phyloP scores from a whole-genome alignment of 495 filamentous ascomycete genomes.

The Cairneyella variabilis region DNA sequence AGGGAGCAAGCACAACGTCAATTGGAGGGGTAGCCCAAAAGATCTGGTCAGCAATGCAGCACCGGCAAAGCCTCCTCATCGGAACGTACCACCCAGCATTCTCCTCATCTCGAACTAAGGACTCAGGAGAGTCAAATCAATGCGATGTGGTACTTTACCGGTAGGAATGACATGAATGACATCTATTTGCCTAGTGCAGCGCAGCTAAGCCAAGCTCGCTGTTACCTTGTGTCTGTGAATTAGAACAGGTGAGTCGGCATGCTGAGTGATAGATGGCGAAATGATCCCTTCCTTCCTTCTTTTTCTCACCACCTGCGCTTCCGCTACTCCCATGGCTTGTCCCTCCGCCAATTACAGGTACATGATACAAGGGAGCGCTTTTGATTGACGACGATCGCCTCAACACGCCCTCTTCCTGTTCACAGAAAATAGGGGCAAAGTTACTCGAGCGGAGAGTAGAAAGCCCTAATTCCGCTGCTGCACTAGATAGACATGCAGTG shows the following conservation, averaged over 20 bases:
- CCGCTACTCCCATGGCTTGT: neutral
- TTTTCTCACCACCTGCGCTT: no score
- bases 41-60: constrained; percentile 4
- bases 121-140: neutral
- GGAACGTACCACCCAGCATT: neutral
- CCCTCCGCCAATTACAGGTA: constrained; percentile 8
- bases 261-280: neutral
- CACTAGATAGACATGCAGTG: neutral
- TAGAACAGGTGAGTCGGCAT: no score
- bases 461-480: constrained; percentile 15
- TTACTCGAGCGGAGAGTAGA: neutral
- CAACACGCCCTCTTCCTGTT: constrained; percentile 2
- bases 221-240: no score
- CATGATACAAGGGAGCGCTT: neutral
- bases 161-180: no score
- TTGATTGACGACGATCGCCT: constrained; percentile 12
- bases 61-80: neutral
- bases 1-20: neutral
- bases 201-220: no score
- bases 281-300: neutral
- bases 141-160: no score
- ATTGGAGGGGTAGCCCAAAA: neutral
- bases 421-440: neutral
- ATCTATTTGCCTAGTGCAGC: no score
- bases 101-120: neutral